Evolutionary conservation across 2,329 filamentous ascomycete genomes (phyloP), one percentile per base, ranked within the genome.

Genomic region (Colletotrichum godetiae): DNA sequence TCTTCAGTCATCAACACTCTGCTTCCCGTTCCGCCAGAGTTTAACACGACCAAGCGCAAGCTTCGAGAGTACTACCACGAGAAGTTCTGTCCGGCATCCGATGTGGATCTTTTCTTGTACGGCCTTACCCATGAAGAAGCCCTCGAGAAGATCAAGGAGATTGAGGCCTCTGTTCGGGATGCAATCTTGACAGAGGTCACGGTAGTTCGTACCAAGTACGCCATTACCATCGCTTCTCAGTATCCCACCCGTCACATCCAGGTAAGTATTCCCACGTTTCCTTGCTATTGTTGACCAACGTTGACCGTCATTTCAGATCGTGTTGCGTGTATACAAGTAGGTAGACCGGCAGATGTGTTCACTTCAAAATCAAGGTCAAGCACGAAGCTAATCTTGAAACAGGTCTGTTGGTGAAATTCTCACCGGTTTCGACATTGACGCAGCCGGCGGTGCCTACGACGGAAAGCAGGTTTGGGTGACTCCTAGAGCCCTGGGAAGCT

Each of bases 371-470:
- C 86, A 35, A 22, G 5, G 12, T n/a, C 12, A 64, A n/a, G 52
- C 37, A 33, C 33, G n/a, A 24, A n/a, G 22, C 33, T 65, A 24
- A 65, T 5, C 8, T 35, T 46, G 6, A 15, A 11, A 7, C 24
- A 57, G 62, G 35, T 65, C 62, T n/a, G 62, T 65, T 15, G 62
- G 62, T 13, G 62, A 65, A 80, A 95, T 97, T 46, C 87, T 97
- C 29, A 95, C 94, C 3, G 95, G 95, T 0, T 97, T 97, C 77
- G 95, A 97, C 77, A 94, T 97, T 61, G 94, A 97, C 79, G 95
- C 93, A 79, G 93, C 94, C 0, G 94, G 94, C 74, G 93, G 91
- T 29, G 94, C 94, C 3, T 97, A 93, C 77, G 91, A 97, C 80
- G 95, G 95, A 46, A 88, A 89, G 24, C 93, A 97, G 78, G 94